Base-by-base conservation (phyloP, 2,329 filamentous ascomycete genomes). In the Chaetomium globosum region DNA sequence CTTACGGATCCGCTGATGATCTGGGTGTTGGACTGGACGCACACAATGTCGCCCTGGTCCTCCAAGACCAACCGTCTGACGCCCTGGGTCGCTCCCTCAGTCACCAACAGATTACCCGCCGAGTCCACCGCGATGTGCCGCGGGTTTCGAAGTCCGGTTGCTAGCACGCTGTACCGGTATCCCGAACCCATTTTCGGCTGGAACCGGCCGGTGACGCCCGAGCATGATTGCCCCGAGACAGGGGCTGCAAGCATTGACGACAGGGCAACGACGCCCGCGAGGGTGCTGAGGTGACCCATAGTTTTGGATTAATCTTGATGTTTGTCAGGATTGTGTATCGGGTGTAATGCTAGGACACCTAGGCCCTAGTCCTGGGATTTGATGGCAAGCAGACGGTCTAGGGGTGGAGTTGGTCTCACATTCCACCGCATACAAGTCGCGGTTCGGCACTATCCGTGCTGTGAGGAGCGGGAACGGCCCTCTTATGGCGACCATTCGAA, bases 71-170 rank as follows among this genome's bases (percentile, higher is more conserved):
- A 31, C 16, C 68, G 62, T 46, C 67, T 28, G 5, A 69, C 67
- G 1, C 64, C 56, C 19, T 68, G 63, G 5, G 57, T 57, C 21
- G 68, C 68, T 9, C 63, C 66, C 51, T 70, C 68, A 21, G 73
- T 68, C n/a, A 69, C 69, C 4, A 72, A 49, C 19, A 70, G 49
- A 28, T 71, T 71, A 30, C 69, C 68, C 6, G 62, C 64, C 23
- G 65, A 65, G 52, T 72, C 69, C 19, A 72, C 58, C 9, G 60
- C 65, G 16, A 72, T 67, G 54, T 70, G 69, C 2, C 70, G 63
- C 1, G 69, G 69, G 21, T 64, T 61, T 4, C 60, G 58, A 19
- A 72, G 66, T 1, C 68, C 70, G 16, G 68, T 68, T 2, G 70
- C 68, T 2, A 72, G 69, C 4, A 67, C 53, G 63, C 60, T 64